Percentiles rank a stretch among this genome's conserved stretches.
phyloP scores from a whole-genome alignment of 2,329 filamentous ascomycete genomes.

The Leptographium lundbergii region DNA sequence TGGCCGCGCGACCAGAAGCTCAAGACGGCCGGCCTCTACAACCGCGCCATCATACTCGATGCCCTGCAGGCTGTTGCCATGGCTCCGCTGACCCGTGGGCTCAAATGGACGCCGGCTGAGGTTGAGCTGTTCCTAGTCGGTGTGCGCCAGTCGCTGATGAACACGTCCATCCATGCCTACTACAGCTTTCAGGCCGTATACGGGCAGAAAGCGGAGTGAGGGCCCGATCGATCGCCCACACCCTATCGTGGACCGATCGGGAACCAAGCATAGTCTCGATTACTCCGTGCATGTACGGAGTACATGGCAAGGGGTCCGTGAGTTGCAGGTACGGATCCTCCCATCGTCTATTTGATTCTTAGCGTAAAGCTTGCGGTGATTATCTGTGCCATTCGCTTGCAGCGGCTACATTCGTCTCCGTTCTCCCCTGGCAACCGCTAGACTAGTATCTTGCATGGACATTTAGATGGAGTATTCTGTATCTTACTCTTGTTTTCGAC shows the following conservation, averaged over 20 bases:
- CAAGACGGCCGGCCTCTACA: conserved; percentile 16
- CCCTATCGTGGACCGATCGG: neutral
- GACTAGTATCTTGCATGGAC: too few species aligned
- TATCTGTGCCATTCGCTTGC: too few species aligned
- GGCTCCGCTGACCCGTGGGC: conserved; percentile 14
- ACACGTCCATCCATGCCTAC: conserved; percentile 10
- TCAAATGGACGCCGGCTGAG: conserved; percentile 15
- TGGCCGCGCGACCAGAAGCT: conserved; percentile 18
- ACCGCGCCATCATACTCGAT: conserved; percentile 15
- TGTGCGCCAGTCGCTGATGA: conserved; percentile 11
- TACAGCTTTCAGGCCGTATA: conserved; percentile 6
- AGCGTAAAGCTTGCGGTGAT: too few species aligned
- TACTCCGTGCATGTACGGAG: too few species aligned
- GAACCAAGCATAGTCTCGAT: too few species aligned
- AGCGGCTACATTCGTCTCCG: too few species aligned
- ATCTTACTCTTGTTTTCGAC: too few species aligned
- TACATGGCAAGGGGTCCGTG: too few species aligned
- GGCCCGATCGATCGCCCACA: neutral
- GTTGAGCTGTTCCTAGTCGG: conserved; percentile 14
- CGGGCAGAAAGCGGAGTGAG: conserved; percentile 8
- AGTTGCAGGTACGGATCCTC: too few species aligned
- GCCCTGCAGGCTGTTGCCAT: conserved; percentile 16
- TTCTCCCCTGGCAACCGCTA: too few species aligned
- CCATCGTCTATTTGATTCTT: too few species aligned
- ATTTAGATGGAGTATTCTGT: too few species aligned